These are phyloP conservation scores for Themeda triandra DNA, from an alignment of 176 grass and related monocot species.

Conservation along the genomic window DNA sequence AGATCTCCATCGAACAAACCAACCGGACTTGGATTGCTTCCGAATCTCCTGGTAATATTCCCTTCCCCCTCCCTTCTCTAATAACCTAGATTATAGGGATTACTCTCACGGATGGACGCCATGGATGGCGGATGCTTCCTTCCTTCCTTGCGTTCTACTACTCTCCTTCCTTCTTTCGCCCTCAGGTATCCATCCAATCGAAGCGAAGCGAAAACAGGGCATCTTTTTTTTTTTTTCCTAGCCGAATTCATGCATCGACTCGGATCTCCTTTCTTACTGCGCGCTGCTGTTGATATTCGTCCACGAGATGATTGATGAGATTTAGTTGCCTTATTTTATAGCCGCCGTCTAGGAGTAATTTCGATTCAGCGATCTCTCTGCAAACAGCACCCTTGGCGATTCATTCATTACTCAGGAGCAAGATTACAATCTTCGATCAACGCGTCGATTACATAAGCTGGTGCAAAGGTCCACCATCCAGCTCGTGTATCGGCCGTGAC, in stretches of 20 bases:
- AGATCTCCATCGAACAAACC: neutral
- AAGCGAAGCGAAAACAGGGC: neutral
- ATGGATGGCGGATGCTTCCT: neutral
- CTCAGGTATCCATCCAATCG: too few species aligned
- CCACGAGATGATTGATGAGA: neutral
- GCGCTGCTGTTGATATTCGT: neutral
- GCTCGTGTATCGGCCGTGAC: too few species aligned
- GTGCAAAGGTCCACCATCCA: too few species aligned
- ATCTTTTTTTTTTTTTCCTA: neutral
- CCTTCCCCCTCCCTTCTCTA: neutral
- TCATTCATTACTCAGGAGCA: too few species aligned
- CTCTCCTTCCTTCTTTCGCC: too few species aligned
- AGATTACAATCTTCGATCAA: too few species aligned
- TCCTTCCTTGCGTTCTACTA: neutral
- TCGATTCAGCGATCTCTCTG: neutral
- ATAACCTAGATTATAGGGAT: neutral
- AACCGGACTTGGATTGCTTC: neutral
- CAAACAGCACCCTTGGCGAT: neutral
- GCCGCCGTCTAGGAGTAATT: neutral
- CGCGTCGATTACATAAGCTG: too few species aligned
- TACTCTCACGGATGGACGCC: neutral
- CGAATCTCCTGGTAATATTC: conserved; percentile 6
- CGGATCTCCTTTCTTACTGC: neutral
- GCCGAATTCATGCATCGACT: neutral
- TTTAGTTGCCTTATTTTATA: neutral